These are phyloP conservation scores for Cubamyces sp. DNA, from an alignment of 768 basidiomycete species.

Conservation along the genomic window DNA sequence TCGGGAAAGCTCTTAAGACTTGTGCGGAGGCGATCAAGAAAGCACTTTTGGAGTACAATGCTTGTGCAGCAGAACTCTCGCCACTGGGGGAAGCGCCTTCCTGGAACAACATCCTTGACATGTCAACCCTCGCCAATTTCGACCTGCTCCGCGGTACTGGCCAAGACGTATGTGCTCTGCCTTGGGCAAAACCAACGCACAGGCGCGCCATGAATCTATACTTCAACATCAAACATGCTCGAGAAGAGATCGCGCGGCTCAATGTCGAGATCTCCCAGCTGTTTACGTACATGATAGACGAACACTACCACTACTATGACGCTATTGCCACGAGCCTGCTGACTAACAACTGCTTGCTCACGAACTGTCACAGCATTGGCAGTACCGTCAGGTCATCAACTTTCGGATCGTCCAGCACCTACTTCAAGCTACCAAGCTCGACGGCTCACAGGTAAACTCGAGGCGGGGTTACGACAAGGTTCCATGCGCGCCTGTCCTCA, in stretches of 20 bases:
- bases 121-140: constrained; percentile 34
- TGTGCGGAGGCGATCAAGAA: constrained; percentile 38
- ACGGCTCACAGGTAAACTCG: no score
- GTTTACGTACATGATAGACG: constrained; percentile 32
- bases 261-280: constrained; percentile 40
- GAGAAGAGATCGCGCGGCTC: constrained; percentile 37
- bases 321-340: not conserved
- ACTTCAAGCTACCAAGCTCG: no score
- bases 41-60: constrained; percentile 40
- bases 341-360: constrained; percentile 13
- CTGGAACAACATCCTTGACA: constrained; percentile 20
- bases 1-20: constrained; percentile 39
- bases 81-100: constrained; percentile 22
- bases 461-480: no score
- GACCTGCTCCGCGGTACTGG: constrained; percentile 38
- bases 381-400: constrained; percentile 2
- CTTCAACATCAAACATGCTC: constrained; percentile 35
- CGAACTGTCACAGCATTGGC: constrained; percentile 10
- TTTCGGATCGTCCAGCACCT: no score
- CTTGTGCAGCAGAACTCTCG: constrained; percentile 26
- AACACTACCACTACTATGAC: constrained; percentile 25
- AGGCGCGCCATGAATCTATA: constrained; percentile 34
- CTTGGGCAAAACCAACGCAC: constrained; percentile 45
- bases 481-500: no score
- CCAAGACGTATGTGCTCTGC: constrained; percentile 33